Base-by-base conservation (phyloP, 2,329 filamentous ascomycete species). In the Pseudogymnoascus sp. region DNA sequence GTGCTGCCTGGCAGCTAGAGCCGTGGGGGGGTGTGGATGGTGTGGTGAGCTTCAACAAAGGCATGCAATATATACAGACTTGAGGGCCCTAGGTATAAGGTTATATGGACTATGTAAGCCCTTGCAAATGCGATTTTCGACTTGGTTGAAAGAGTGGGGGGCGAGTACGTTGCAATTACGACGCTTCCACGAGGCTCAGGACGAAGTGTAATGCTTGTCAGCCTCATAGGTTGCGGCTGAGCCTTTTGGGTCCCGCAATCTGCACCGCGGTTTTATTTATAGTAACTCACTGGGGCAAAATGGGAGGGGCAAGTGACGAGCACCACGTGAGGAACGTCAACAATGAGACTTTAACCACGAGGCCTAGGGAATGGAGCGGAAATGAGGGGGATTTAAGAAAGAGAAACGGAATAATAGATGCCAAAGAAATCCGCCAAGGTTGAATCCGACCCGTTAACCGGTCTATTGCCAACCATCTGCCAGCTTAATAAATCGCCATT, bases 141-240 rank as follows among this genome's bases (percentile, higher is more conserved):
- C 29, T 33, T 56, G 16, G 26, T 33, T 33, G 16, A n/a, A 8
- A 33, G 10, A 56, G 50, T 56, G 50, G 29, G 50, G 47, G 29
- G n/a, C 16, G 50, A 21, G 50, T 56, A 56, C 50, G 50, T 56
- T 56, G 50, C 50, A 56, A 56, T 56, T 56, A 56, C 50, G 50
- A 33, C 50, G 50, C 29, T n/a, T 56, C 47, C 26, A 7, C 47
- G 47, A 56, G 47, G 47, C 47, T 33, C 47, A 33, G 26, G 26
- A 19, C 47, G 11, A 56, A 2, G n/a, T n/a, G 26, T 56, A 33
- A 19, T 56, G 47, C 26, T 33, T 56, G 5, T 56, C 50, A 56
- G 50, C 50, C 50, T 56, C 50, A 56, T 33, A n/a, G 50, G n/a
- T 19, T 56, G 50, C 33, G 50, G 50, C 50, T 56, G 50, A 56